Evolutionary conservation across 2,329 filamentous ascomycete species (phyloP), one percentile per base, ranked within the genome.

Genomic region (Davidsoniella australis): DNA sequence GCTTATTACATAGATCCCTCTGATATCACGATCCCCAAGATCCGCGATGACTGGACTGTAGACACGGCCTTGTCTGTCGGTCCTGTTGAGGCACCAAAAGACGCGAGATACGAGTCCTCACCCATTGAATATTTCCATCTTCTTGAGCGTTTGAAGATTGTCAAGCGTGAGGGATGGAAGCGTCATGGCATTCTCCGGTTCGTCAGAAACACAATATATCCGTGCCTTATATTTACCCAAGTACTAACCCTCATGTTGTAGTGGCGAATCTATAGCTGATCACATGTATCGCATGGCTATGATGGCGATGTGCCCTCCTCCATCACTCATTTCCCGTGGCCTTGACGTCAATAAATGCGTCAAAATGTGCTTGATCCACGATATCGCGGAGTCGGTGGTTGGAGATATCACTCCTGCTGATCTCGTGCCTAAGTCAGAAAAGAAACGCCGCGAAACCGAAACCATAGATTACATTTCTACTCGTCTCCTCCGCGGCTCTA

Each of bases 201-300:
- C 39, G 60, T 39, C 29, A 26, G 9, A 26, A 10, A 14, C 20
- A 18, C n/a, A 43, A 14, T 18, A 5, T 24, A 18, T 23, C 8
- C 10, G 4, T 33, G 12, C 8, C 29, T 33, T 8, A 14, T n/a
- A 39, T 26, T 2, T 6, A 26, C 14, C 38, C 36, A 18, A 9
- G 16, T n/a, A 33, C 41, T 33, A 3, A 5, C 54, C 9, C 16
- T 38, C 24, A 18, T 3, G 5, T 33, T 14, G 16, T 37, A 78
- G 73, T 51, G 83, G 85, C 62, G 91, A 98, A 65, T 94, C 86
- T 1, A 95, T 98, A 61, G 76, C 85, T 48, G 91, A 98, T 67
- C 91, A 98, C 73, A 98, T 98, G 91, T 98, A 96, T 67, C 87
- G 91, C 66, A 98, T 98, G 91, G 86, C 87, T 47, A 76, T 98